A percentile compares a stretch with the other conserved stretches of the same genome.
Conservation (phyloP, 225 moss, liverwort and hornwort genomes). For the Sphagnum tenellum region DNA sequence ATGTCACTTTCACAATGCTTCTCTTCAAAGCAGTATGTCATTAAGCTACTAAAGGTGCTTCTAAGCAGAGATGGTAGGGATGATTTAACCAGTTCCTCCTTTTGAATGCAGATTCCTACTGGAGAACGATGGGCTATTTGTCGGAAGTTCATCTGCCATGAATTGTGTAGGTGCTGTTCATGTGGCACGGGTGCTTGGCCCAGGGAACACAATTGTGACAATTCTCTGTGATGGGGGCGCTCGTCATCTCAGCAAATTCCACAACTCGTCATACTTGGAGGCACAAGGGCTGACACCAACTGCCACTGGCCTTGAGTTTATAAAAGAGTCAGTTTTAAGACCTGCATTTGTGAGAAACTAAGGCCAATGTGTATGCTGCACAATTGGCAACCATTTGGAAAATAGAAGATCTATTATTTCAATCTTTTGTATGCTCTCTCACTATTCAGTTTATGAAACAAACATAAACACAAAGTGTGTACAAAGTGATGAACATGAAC, state of each 20-base stretch:
- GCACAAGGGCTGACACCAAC: slow-evolving; percentile 60
- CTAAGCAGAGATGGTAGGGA: neutral
- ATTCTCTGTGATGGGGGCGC: slow-evolving; percentile 92
- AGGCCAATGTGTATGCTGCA: no score
- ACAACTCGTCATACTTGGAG: slow-evolving; percentile 67
- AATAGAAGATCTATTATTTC: no score
- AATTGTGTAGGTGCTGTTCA: slow-evolving; percentile 97
- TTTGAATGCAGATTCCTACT: slow-evolving; percentile 54
- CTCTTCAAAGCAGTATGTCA: no score
- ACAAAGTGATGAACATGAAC: no score
- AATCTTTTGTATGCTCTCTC: no score
- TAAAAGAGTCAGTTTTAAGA: slow-evolving; percentile 8
- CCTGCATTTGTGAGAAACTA: no score
- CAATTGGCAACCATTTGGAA: no score
- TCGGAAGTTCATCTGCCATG: slow-evolving; percentile 96
- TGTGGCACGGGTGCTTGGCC: slow-evolving; percentile 65
- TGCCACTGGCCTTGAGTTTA: slow-evolving; percentile 76
- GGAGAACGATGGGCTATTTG: slow-evolving; percentile 71
- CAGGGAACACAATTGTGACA: slow-evolving; percentile 78
- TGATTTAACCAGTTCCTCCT: neutral
- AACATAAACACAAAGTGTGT: no score
- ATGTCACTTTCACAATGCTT: no score
- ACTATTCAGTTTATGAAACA: no score
- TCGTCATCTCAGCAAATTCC: slow-evolving; percentile 95
- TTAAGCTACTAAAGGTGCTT: no score